Conservation (phyloP, 2,329 filamentous ascomycete genomes). For the Trichothecium roseum region DNA sequence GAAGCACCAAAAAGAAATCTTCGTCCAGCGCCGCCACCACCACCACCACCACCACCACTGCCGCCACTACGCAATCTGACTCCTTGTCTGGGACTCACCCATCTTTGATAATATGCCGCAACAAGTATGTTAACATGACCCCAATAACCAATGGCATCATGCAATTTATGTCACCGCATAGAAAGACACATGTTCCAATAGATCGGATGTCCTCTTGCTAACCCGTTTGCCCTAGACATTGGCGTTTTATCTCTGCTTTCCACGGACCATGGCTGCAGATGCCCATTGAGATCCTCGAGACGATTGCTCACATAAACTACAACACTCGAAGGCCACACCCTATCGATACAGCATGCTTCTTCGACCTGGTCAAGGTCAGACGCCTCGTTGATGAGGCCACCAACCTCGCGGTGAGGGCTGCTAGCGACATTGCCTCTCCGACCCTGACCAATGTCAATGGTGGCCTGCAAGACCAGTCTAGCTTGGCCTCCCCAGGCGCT, state of each 20-base stretch:
- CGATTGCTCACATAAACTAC: slow-evolving; percentile 70
- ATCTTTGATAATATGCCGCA: too few species aligned
- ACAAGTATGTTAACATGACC: too few species aligned
- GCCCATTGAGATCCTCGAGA: slow-evolving; percentile 68
- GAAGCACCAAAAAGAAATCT: too few species aligned
- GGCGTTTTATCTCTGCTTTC: slow-evolving; percentile 76
- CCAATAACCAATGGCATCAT: not conserved
- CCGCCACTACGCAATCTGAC: too few species aligned
- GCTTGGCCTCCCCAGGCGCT: slow-evolving; percentile 11
- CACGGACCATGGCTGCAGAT: slow-evolving; percentile 77
- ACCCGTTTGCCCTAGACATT: slow-evolving; percentile 41
- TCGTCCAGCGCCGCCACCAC: too few species aligned
- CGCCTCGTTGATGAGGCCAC: slow-evolving; percentile 72
- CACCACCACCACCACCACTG: too few species aligned
- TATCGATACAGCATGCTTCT: slow-evolving; percentile 72
- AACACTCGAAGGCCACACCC: slow-evolving; percentile 64
- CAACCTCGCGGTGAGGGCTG: slow-evolving; percentile 65
- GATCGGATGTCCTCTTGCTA: too few species aligned
- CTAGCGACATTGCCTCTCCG: slow-evolving; percentile 59
- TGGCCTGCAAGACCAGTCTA: slow-evolving; percentile 12
- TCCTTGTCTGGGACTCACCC: too few species aligned
- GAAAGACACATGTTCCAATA: too few species aligned
- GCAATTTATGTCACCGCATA: too few species aligned
- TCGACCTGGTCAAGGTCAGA: slow-evolving; percentile 75
- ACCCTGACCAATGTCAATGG: slow-evolving; percentile 47